phyloP scores from a whole-genome alignment of 2,329 filamentous ascomycete species.

The Ceratocystis ficicola region DNA sequence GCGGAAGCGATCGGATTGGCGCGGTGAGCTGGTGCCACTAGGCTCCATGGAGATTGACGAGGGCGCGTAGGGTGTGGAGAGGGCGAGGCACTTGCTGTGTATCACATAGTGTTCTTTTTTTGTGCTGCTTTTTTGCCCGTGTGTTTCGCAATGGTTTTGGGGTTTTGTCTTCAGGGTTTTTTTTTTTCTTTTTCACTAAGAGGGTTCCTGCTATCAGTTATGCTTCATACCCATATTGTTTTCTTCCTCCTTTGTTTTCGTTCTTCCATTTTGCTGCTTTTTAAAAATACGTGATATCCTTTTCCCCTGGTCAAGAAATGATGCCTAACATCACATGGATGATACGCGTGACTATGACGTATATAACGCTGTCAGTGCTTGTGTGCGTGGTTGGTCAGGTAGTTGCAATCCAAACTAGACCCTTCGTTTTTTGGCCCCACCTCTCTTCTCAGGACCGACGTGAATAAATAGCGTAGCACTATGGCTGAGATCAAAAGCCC shows the following conservation, averaged over 20 bases:
- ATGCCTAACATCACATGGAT: no score
- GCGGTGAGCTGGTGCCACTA: conserved; percentile 14
- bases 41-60: conserved; percentile 20
- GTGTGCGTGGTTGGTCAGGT: no score
- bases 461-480: no score
- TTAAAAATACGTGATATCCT: neutral
- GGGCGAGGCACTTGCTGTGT: neutral
- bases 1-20: conserved; percentile 20
- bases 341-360: no score
- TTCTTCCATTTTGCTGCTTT: neutral
- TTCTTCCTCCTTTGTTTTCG: neutral
- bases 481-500: no score
- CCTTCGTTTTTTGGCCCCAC: no score
- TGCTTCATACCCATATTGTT: conserved; percentile 18
- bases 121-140: neutral
- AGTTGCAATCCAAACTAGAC: no score
- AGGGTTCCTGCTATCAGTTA: conserved; percentile 6
- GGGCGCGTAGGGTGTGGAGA: neutral
- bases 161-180: neutral
- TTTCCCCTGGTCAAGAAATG: no score
- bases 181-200: conserved; percentile 4
- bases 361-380: no score
- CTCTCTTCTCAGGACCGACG: no score
- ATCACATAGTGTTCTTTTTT: neutral
- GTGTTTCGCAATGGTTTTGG: neutral